A percentile compares a stretch with the other conserved stretches of the same genome.
These are phyloP conservation scores for Alternaria angustiovoidea DNA, from an alignment of 2,329 filamentous ascomycete genomes.

Conservation along the genomic window DNA sequence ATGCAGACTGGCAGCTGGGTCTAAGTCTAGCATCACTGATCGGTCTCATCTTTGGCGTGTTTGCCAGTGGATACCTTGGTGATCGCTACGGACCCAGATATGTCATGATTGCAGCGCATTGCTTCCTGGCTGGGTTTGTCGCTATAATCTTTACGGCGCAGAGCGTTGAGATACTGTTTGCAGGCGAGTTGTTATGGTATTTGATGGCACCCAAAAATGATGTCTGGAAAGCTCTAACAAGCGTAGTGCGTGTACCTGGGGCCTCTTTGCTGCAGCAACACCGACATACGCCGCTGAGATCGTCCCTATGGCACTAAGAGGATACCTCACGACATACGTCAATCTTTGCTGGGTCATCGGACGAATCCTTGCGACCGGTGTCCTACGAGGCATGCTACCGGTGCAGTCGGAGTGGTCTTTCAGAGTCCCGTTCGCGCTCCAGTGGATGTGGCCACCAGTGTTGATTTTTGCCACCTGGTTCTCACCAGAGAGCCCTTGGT, in stretches of 20 bases:
- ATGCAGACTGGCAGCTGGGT: constrained; percentile 51
- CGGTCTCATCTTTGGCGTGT: constrained; percentile 46
- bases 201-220: constrained; percentile 19
- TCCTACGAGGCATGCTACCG: constrained; percentile 69
- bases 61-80: constrained; percentile 50
- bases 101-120: constrained; percentile 18
- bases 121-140: constrained; percentile 14
- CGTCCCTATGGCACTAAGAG: constrained; percentile 71
- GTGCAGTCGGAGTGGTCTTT: constrained; percentile 70
- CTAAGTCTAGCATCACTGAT: constrained; percentile 4
- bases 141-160: constrained; percentile 15
- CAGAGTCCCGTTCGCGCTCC: constrained; percentile 69
- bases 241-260: constrained; percentile 46
- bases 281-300: constrained; percentile 61
- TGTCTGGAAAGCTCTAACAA: background rate
- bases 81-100: constrained; percentile 46
- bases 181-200: constrained; percentile 59
- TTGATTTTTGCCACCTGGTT: constrained; percentile 69
- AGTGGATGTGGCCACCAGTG: constrained; percentile 76
- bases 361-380: constrained; percentile 72
- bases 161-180: constrained; percentile 63
- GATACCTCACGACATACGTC: constrained; percentile 64
- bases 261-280: constrained; percentile 49
- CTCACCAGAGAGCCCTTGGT: constrained; percentile 74
- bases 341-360: constrained; percentile 77